Evolutionary conservation across 805 yeast species (phyloP), one percentile per base, ranked within the genome.

Genomic region (Allodekkera sacchari): DNA sequence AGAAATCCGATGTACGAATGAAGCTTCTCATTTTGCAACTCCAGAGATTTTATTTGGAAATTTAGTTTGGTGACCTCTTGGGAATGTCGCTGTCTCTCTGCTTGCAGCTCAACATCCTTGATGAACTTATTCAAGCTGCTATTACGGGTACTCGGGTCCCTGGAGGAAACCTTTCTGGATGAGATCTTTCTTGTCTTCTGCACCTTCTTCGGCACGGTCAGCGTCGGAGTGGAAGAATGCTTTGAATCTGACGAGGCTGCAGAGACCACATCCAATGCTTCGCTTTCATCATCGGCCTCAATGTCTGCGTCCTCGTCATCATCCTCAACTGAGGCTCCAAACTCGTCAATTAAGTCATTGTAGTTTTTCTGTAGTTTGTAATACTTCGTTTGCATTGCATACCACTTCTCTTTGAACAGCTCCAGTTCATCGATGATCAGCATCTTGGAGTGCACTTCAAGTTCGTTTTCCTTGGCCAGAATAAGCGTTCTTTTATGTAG

Each of bases 1-100:
- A 71, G 66, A 39, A 70, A 72, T 7, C 77, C 77, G 47, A 72
- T 72, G 44, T 70, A 72, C 22, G 76, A 68, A 34, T 69, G 57
- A 22, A 72, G 55, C 44, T 72, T 71, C 34, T 72, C 79, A 46
- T 71, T 71, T 44, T 72, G 77, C 33, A 71, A 49, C 39, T 66
- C 63, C 37, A 72, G 51, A 7, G 76, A 68, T 45, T 67, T 71
- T 30, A 71, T 52, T 47, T 71, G 76, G 47, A 72, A 72, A 38
- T 63, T 63, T 41, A 71, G 55, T 43, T 63, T 68, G 47, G 63
- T 65, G 41, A 70, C 58, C 38, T 71, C 76, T 43, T 68, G 72
- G 22, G 61, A 53, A 31, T 55, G 50, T 24, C 42, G 44, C 24
- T 44, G 44, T 21, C 43, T 46, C 16, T 45, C 36, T 11, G 43